Evolutionary conservation across 306 rosid species (phyloP).

Genomic region (Prunus padus): DNA sequence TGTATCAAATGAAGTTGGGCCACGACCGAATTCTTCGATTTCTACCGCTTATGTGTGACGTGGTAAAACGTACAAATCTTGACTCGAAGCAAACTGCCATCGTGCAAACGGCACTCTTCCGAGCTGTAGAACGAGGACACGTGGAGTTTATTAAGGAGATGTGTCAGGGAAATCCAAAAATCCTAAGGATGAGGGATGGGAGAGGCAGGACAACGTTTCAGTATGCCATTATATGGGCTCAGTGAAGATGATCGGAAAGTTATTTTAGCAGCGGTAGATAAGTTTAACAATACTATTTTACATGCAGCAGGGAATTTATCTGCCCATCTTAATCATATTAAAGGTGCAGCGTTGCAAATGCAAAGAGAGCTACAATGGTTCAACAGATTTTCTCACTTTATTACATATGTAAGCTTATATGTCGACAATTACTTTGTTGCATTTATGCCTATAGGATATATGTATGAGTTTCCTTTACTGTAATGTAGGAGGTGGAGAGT

Average conservation of each 20-base stretch:
- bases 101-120: background rate
- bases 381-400: too few species aligned
- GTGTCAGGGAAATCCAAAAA: background rate
- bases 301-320: background rate
- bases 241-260: accelerated
- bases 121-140: background rate
- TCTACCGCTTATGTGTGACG: background rate
- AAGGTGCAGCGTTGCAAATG: constrained; percentile 19
- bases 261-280: accelerated
- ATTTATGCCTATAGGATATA: too few species aligned
- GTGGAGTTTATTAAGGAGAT: background rate
- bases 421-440: too few species aligned
- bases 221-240: background rate
- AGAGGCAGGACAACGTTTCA: background rate
- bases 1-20: background rate
- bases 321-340: background rate
- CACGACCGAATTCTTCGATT: background rate
- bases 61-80: accelerated
- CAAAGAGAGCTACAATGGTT: too few species aligned
- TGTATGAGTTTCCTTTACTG: background rate
- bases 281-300: background rate
- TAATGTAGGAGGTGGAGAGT: background rate
- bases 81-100: accelerated
- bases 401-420: too few species aligned
- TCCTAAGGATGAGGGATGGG: accelerated